A percentile compares a stretch with the other conserved stretches of the same genome.
Conservation (phyloP, 2,329 filamentous ascomycete genomes). For the Clonostachys byssicola region DNA sequence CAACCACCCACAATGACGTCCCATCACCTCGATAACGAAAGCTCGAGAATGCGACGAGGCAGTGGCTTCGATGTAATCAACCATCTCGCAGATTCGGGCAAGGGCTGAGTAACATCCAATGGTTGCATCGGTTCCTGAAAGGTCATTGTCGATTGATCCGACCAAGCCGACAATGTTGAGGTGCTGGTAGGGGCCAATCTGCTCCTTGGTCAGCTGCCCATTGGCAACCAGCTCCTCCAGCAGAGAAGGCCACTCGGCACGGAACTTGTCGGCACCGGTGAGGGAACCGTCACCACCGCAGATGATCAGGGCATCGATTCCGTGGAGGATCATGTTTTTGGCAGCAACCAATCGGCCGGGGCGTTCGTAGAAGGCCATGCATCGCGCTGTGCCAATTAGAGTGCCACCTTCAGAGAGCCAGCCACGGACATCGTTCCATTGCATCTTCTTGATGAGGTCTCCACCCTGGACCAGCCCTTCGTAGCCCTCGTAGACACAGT, state of each 20-base stretch:
- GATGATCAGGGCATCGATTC: constrained; percentile 94
- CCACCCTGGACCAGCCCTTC: constrained; percentile 90
- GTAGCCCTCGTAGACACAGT: constrained; percentile 88
- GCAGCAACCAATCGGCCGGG: constrained; percentile 78
- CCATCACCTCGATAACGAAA: constrained; percentile 99
- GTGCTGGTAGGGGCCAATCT: constrained; percentile 73
- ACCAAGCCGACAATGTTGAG: constrained; percentile 96
- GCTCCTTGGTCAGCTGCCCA: constrained; percentile 64
- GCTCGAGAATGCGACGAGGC: constrained; percentile 91
- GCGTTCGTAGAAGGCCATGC: constrained; percentile 88
- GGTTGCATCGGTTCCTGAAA: constrained; percentile 94
- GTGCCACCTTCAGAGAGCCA: constrained; percentile 94
- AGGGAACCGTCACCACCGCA: constrained; percentile 96
- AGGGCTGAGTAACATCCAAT: constrained; percentile 96
- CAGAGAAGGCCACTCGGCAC: constrained; percentile 85
- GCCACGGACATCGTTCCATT: constrained; percentile 91
- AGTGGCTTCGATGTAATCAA: constrained; percentile 96
- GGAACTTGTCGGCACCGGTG: constrained; percentile 92
- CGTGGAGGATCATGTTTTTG: constrained; percentile 89
- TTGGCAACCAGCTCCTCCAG: constrained; percentile 77
- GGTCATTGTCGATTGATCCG: constrained; percentile 97
- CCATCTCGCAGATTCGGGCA: constrained; percentile 87
- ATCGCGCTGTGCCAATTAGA: constrained; percentile 90
- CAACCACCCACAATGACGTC: constrained; percentile 94
- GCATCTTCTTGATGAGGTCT: constrained; percentile 80